Conservation (phyloP, 345 rosid species). For the Psidium guajava region DNA sequence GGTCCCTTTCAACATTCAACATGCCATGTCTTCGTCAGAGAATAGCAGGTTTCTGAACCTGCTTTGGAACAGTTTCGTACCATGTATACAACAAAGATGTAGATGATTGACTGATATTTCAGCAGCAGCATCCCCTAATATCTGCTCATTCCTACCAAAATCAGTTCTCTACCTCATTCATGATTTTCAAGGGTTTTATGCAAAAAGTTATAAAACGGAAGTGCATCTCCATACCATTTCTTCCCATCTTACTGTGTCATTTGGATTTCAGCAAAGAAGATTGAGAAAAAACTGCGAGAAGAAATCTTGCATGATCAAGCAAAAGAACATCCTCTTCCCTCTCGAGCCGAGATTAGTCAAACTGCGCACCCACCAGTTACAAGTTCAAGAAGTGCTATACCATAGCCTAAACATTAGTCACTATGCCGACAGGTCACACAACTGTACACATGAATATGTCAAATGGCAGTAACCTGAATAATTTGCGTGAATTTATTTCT, state of each 20-base stretch:
- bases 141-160: background rate
- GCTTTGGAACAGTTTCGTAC: background rate
- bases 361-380: slow-evolving; percentile 80
- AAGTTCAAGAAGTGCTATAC: slow-evolving; percentile 80
- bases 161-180: background rate
- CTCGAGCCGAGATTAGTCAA: slow-evolving; percentile 71
- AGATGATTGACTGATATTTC: background rate
- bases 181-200: background rate
- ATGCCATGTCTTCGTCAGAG: background rate
- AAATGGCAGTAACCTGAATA: background rate
- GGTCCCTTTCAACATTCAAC: background rate
- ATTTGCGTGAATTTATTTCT: background rate
- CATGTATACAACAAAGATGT: background rate
- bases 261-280: background rate
- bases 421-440: too few relatives aligned
- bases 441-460: too few relatives aligned
- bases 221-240: background rate
- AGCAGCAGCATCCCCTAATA: background rate
- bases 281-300: background rate
- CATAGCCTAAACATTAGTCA: slow-evolving; percentile 70
- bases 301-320: slow-evolving; percentile 68
- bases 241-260: background rate
- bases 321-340: slow-evolving; percentile 87
- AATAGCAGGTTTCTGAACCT: background rate
- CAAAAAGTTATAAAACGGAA: background rate